These are phyloP conservation scores for Pneumocystis murina DNA, from an alignment of 1,139 yeast species.

Conservation along the genomic window DNA sequence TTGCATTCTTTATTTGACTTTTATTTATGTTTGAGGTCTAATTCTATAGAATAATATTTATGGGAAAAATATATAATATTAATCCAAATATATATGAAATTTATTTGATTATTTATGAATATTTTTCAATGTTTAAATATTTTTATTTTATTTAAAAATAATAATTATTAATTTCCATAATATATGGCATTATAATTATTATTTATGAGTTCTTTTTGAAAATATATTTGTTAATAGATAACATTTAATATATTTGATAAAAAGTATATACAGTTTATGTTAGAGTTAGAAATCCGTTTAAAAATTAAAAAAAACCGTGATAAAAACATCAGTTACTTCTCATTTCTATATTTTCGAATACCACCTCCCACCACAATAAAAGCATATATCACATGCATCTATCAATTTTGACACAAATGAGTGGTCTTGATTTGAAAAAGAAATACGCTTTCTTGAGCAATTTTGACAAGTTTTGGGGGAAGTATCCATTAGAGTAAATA, in stretches of 20 bases:
- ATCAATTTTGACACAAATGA: background rate
- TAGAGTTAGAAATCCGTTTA: background rate
- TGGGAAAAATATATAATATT: background rate
- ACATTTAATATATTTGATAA: background rate
- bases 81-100: background rate
- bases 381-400: background rate
- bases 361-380: background rate
- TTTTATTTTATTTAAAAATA: background rate
- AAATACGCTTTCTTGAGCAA: background rate
- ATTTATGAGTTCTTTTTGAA: background rate
- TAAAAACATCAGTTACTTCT: background rate
- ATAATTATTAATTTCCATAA: background rate
- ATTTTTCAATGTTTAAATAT: background rate
- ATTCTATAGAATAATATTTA: background rate
- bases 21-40: background rate
- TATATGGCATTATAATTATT: background rate
- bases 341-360: background rate
- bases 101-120: background rate
- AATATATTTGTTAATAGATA: background rate
- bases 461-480: background rate
- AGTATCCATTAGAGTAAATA: background rate
- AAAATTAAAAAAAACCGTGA: background rate
- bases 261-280: background rate
- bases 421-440: background rate
- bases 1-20: background rate